Conservation (phyloP, 805 yeast genomes). For the Groenewaldozyma tartarivorans region DNA sequence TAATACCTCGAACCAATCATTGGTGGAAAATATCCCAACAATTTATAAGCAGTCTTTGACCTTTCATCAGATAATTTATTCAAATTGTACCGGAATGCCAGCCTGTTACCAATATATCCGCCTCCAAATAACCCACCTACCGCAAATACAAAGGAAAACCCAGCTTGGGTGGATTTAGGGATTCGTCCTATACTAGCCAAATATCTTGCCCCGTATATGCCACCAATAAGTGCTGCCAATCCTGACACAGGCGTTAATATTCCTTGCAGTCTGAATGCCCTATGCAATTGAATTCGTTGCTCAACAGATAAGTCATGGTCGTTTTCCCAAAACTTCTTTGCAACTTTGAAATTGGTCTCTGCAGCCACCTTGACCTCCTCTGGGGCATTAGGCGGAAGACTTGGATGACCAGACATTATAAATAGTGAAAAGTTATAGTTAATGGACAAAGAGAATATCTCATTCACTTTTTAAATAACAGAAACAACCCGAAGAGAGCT, state of each 20-base stretch:
- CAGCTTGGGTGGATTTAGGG: constrained; percentile 5
- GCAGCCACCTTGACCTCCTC: neutral
- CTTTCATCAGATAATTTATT: constrained; percentile 4
- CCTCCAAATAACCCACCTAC: constrained; percentile 14
- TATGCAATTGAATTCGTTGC: constrained; percentile 8
- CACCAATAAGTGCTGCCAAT: constrained; percentile 9
- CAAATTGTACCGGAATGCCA: constrained; percentile 7
- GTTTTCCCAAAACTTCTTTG: constrained; percentile 8
- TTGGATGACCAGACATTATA: neutral
- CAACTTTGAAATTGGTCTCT: constrained; percentile 4
- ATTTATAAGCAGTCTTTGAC: constrained; percentile 7
- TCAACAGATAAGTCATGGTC: constrained; percentile 10
- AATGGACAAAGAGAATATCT: no score
- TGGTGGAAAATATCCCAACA: constrained; percentile 14
- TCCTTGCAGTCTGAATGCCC: constrained; percentile 9
- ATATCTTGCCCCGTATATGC: constrained; percentile 10
- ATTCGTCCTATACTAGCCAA: constrained; percentile 9
- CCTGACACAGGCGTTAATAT: constrained; percentile 10
- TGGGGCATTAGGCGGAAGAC: neutral
- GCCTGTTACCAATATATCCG: constrained; percentile 6
- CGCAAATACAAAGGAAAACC: constrained; percentile 10
- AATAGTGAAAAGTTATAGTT: neutral
- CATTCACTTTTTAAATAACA: no score
- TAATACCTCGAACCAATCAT: constrained; percentile 16
- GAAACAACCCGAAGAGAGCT: no score